Percentiles rank a stretch among this genome's conserved stretches.
phyloP scores from a whole-genome alignment of 768 basidiomycete genomes.

The Porpolomopsis calyptriformis region DNA sequence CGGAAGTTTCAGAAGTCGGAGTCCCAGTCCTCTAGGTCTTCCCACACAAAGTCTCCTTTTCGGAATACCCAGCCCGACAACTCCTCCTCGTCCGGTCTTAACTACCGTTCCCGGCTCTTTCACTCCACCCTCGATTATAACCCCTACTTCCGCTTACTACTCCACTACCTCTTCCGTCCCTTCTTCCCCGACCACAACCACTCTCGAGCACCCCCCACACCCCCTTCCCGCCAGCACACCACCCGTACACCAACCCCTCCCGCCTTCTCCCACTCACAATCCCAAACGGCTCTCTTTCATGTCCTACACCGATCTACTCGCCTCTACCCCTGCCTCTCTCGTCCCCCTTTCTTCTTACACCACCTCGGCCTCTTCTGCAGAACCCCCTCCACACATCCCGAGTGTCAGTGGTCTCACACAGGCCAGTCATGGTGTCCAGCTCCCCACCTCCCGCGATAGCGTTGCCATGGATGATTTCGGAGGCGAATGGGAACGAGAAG shows the following conservation, averaged over 20 bases:
- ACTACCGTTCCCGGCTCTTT: conserved; percentile 1
- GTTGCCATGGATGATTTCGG: conserved; percentile 52
- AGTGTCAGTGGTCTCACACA: conserved; percentile 39
- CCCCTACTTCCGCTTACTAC: conserved; percentile 42
- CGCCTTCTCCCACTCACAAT: conserved; percentile 38
- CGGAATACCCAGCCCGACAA: conserved; percentile 30
- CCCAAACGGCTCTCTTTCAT: conserved; percentile 79
- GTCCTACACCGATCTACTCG: conserved; percentile 77
- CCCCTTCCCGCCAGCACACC: conserved; percentile 14
- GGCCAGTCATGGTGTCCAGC: background rate
- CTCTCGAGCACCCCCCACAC: conserved; percentile 17
- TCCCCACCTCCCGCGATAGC: conserved; percentile 16
- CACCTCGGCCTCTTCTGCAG: conserved; percentile 39
- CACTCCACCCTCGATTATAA: conserved; percentile 26
- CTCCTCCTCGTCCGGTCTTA: conserved; percentile 16
- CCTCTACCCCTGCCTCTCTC: conserved; percentile 63
- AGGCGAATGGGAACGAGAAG: conserved; percentile 84
- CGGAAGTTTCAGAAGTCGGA: conserved; percentile 55
- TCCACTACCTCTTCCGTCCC: conserved; percentile 19
- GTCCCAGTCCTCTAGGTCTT: conserved; percentile 48
- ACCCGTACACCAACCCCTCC: conserved; percentile 10
- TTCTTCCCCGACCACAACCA: conserved; percentile 10
- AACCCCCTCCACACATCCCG: conserved; percentile 69
- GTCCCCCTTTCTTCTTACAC: conserved; percentile 68
- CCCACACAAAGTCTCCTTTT: conserved; percentile 38